These are phyloP conservation scores for Lanmaoa pseudosensibilis DNA, from an alignment of 768 basidiomycete genomes.

Conservation along the genomic window DNA sequence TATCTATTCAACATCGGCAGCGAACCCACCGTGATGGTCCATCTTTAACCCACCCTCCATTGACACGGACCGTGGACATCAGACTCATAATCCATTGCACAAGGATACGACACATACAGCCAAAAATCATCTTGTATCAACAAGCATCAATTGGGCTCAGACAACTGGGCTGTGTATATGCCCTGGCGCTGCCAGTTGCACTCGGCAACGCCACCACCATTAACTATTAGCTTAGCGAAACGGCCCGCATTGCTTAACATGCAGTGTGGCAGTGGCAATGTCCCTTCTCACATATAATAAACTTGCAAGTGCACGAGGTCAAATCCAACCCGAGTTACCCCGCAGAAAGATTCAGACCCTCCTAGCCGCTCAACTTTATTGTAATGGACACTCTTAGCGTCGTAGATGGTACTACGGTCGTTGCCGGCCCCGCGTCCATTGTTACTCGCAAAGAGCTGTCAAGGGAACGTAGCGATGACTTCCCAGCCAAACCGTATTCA, in stretches of 20 bases:
- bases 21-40: too few species aligned
- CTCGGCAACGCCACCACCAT: too few species aligned
- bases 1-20: background rate
- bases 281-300: background rate
- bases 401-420: constrained; percentile 46
- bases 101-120: background rate
- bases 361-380: background rate
- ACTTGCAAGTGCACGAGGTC: background rate
- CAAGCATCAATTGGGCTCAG: background rate
- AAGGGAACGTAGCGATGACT: constrained; percentile 18
- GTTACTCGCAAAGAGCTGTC: constrained; percentile 26
- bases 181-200: background rate
- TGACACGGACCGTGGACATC: background rate
- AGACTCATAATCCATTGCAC: background rate
- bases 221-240: too few species aligned
- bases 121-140: background rate
- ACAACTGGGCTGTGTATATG: background rate
- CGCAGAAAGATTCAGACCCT: background rate
- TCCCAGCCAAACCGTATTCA: constrained; percentile 23
- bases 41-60: too few species aligned
- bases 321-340: background rate
- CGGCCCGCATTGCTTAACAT: too few species aligned
- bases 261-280: background rate
- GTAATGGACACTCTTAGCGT: constrained; percentile 37
- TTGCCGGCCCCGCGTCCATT: constrained; percentile 38